phyloP scores from a whole-genome alignment of 192 early-diverging fungal genomes.

The Neocallimastix lanati region DNA sequence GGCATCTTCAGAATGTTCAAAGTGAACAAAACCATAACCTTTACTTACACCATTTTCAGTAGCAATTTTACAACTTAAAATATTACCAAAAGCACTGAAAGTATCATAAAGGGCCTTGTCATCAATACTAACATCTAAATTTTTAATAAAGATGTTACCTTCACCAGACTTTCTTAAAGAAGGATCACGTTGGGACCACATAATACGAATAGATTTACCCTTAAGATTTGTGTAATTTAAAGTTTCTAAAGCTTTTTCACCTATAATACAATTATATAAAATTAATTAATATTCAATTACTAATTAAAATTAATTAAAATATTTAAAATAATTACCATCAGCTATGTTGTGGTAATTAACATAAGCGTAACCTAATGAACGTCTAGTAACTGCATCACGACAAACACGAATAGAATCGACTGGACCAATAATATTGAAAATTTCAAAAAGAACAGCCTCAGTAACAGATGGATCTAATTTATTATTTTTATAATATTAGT shows the following conservation, averaged over 20 bases:
- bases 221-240: constrained; percentile 94
- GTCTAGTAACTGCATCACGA: constrained; percentile 89
- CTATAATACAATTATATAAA: constrained; percentile 30
- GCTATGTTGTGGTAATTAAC: constrained; percentile 90
- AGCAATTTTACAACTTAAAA: constrained; percentile 94
- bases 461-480: constrained; percentile 78
- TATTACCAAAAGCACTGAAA: constrained; percentile 91
- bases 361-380: constrained; percentile 91
- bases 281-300: background rate
- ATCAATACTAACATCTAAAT: constrained; percentile 90
- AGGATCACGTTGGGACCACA: constrained; percentile 99
- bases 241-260: constrained; percentile 76
- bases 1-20: constrained; percentile 82
- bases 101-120: constrained; percentile 98
- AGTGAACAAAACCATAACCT: constrained; percentile 98
- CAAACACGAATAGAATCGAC: constrained; percentile 96
- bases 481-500: too few species aligned
- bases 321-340: constrained; percentile 32
- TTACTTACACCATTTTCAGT: constrained; percentile 60
- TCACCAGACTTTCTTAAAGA: constrained; percentile 71
- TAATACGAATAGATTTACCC: constrained; percentile 91
- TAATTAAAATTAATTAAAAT: constrained; percentile 20
- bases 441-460: constrained; percentile 91
- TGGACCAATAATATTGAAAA: constrained; percentile 87
- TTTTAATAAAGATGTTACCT: constrained; percentile 99